Evolutionary conservation across 108 stramenopile species (phyloP).

Genomic region (Cylindrotheca closterium): DNA sequence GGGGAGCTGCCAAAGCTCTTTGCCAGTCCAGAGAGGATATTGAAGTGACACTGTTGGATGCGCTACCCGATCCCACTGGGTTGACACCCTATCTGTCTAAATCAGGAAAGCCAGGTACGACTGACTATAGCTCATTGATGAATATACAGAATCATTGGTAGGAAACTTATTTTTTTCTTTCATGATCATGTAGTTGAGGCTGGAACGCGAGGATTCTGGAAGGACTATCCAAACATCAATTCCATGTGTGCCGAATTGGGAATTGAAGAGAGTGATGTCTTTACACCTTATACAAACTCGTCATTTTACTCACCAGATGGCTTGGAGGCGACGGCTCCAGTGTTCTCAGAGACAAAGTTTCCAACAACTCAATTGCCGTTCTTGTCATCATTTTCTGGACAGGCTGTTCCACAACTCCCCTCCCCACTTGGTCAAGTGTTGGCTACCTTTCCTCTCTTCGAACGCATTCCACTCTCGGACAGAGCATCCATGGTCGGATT

Average conservation of each 20-base stretch:
- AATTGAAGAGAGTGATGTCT: constrained; percentile 69
- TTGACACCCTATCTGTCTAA: constrained; percentile 65
- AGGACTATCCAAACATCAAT: constrained; percentile 95
- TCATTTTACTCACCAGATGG: constrained; percentile 94
- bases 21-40: constrained; percentile 60
- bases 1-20: constrained; percentile 91
- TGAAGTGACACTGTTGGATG: constrained; percentile 85
- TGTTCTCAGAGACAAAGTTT: constrained; percentile 67
- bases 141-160: too few species aligned
- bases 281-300: constrained; percentile 89
- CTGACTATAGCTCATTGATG: too few species aligned
- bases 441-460: constrained; percentile 88
- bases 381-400: constrained; percentile 21
- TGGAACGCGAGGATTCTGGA: constrained; percentile 93
- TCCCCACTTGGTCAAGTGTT: constrained; percentile 91
- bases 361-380: constrained; percentile 34
- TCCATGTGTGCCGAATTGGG: constrained; percentile 64
- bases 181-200: constrained; percentile 52
- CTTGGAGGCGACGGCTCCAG: constrained; percentile 88
- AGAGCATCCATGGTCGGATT: constrained; percentile 88
- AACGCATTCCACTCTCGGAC: constrained; percentile 83
- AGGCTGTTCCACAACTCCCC: constrained; percentile 68
- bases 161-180: too few species aligned
- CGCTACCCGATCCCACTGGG: constrained; percentile 81
- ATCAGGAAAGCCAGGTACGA: constrained; percentile 59